A percentile compares a stretch with the other conserved stretches of the same genome.
Conservation (phyloP, 768 basidiomycete species). For the Chalciporus pseudorubinellus region DNA sequence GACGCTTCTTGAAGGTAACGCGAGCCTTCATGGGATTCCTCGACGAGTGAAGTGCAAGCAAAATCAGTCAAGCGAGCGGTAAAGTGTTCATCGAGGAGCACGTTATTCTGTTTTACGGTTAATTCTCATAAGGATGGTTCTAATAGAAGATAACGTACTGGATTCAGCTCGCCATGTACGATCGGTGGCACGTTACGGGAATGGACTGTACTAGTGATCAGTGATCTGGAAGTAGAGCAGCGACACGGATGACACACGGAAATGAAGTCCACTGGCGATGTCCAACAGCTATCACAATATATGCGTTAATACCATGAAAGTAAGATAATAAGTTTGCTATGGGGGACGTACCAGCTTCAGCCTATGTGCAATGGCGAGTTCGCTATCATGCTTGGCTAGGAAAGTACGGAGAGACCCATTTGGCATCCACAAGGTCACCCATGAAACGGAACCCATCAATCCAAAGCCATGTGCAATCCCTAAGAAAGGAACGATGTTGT, state of each 20-base stretch:
- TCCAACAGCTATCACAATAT: constrained; percentile 15
- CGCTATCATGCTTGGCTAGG: constrained; percentile 4
- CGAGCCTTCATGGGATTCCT: background rate
- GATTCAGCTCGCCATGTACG: constrained; percentile 15
- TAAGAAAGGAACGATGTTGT: constrained; percentile 23
- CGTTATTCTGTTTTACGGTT: constrained; percentile 8
- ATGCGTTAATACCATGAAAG: constrained; percentile 19
- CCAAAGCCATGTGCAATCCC: constrained; percentile 28
- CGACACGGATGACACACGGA: constrained; percentile 1
- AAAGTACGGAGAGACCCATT: constrained; percentile 26
- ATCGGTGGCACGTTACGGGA: background rate
- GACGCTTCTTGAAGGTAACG: background rate
- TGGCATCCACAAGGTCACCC: constrained; percentile 31
- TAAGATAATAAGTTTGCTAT: constrained; percentile 20
- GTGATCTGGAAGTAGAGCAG: background rate
- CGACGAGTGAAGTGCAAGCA: constrained; percentile 31
- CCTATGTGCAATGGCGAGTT: background rate
- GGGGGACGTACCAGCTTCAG: constrained; percentile 10
- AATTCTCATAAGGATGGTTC: background rate
- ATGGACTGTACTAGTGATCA: constrained; percentile 7
- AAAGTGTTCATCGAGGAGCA: constrained; percentile 16
- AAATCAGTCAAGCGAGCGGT: constrained; percentile 44
- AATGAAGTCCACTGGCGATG: constrained; percentile 14
- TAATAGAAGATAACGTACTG: background rate
- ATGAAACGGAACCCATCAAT: constrained; percentile 13